Conservation (phyloP, 495 filamentous ascomycete genomes). For the Aspergillus olivimuriae region DNA sequence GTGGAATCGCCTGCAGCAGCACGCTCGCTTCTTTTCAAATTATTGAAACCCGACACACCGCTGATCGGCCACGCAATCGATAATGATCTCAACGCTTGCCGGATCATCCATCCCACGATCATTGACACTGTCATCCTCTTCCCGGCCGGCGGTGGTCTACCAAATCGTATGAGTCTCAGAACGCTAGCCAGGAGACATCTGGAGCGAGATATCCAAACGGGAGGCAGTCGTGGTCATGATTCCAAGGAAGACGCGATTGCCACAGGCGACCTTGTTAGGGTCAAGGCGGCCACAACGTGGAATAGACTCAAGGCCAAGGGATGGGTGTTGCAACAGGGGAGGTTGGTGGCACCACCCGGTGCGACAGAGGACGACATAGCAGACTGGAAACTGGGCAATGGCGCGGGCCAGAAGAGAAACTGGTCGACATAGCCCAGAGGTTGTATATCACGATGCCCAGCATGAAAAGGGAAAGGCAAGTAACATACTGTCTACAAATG, state of each 20-base stretch:
- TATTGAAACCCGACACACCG: constrained; percentile 67
- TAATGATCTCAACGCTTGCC: constrained; percentile 80
- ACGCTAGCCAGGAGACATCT: constrained; percentile 58
- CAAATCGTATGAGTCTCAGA: constrained; percentile 68
- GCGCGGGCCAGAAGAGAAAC: constrained; percentile 22
- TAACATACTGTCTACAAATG: no score
- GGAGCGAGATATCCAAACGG: constrained; percentile 70
- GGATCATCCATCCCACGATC: constrained; percentile 76
- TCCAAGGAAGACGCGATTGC: constrained; percentile 82
- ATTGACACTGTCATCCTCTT: constrained; percentile 84
- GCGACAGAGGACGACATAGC: constrained; percentile 2
- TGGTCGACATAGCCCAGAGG: constrained; percentile 1
- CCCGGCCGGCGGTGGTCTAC: constrained; percentile 69
- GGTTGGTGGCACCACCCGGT: constrained; percentile 42
- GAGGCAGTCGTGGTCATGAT: constrained; percentile 69
- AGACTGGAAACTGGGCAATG: constrained; percentile 11
- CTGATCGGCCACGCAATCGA: constrained; percentile 91
- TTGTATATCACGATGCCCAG: no score
- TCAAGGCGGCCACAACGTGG: constrained; percentile 61
- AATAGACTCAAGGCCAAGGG: constrained; percentile 53
- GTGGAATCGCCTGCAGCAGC: constrained; percentile 66
- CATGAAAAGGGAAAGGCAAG: no score
- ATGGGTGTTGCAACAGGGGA: constrained; percentile 52
- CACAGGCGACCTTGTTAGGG: constrained; percentile 76
- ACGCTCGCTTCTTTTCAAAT: constrained; percentile 62